Conservation (phyloP, 176 grass and related monocot species). For the Tillandsia leiboldiana region DNA sequence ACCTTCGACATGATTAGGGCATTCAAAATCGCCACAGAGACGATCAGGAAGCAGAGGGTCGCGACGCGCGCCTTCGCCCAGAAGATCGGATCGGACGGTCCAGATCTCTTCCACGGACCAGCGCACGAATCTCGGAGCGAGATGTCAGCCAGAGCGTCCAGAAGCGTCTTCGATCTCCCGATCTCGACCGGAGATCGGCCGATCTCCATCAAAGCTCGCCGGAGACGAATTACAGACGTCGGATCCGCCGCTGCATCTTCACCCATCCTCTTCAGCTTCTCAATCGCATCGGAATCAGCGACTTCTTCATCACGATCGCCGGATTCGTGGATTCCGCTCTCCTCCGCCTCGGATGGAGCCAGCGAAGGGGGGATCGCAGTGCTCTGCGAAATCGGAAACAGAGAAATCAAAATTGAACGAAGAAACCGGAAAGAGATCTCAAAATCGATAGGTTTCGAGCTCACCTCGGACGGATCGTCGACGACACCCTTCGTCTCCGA, state of each 20-base stretch:
- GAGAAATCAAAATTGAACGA: background rate
- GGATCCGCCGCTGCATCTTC: too few species aligned
- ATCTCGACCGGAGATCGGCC: too few species aligned
- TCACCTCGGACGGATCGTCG: background rate
- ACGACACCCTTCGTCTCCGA: background rate
- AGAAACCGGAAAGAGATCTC: background rate
- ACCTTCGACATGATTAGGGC: background rate
- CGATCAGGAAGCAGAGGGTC: conserved; percentile 5
- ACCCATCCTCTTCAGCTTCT: too few species aligned
- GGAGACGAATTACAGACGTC: too few species aligned
- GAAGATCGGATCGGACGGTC: background rate
- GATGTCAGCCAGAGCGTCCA: background rate
- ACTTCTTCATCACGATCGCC: background rate
- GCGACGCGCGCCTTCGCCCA: background rate
- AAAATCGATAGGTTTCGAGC: background rate
- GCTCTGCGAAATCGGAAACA: background rate
- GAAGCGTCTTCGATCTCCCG: background rate
- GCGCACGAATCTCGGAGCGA: background rate
- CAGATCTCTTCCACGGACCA: background rate
- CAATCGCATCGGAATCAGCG: too few species aligned
- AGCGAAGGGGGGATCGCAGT: background rate
- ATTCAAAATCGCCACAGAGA: background rate
- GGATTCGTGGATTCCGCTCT: background rate
- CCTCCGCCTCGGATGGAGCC: background rate
- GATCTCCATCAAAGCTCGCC: background rate